Evolutionary conservation across 2,329 filamentous ascomycete genomes (phyloP).

Genomic region (Aspergillus ochraceoroseus): DNA sequence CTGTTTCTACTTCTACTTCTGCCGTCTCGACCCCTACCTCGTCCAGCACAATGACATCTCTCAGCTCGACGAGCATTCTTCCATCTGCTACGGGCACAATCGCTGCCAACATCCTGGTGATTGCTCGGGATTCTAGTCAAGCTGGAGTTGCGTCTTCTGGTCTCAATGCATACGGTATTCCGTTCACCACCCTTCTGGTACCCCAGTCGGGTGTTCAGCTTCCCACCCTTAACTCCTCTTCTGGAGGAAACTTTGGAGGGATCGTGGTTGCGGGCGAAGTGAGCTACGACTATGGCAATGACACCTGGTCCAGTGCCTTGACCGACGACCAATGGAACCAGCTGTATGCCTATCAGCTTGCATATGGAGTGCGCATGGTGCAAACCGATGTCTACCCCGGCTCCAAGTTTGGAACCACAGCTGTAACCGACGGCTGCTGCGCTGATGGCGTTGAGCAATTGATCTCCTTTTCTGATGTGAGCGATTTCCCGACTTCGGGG

Average conservation of each 20-base stretch:
- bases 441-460: conserved; percentile 47
- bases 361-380: conserved; percentile 58
- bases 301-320: conserved; percentile 50
- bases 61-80: conserved; percentile 18
- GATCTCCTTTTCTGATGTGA: conserved; percentile 52
- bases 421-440: conserved; percentile 46
- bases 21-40: conserved; percentile 4
- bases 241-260: conserved; percentile 55
- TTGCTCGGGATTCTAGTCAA: conserved; percentile 51
- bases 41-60: conserved; percentile 17
- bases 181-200: conserved; percentile 53
- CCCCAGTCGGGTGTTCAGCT: conserved; percentile 50
- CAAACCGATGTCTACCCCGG: conserved; percentile 56
- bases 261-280: conserved; percentile 54
- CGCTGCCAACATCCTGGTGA: conserved; percentile 50
- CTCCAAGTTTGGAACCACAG: conserved; percentile 46
- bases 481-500: conserved; percentile 52
- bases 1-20: conserved; percentile 9
- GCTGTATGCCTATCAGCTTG: conserved; percentile 55
- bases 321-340: conserved; percentile 54
- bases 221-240: conserved; percentile 49
- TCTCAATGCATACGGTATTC: conserved; percentile 58
- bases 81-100: conserved; percentile 22
- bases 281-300: conserved; percentile 49
- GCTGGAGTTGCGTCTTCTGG: conserved; percentile 50